Evolutionary conservation across 2,329 filamentous ascomycete species (phyloP), one percentile per base, ranked within the genome.

Genomic region (Monosporascus sp.): DNA sequence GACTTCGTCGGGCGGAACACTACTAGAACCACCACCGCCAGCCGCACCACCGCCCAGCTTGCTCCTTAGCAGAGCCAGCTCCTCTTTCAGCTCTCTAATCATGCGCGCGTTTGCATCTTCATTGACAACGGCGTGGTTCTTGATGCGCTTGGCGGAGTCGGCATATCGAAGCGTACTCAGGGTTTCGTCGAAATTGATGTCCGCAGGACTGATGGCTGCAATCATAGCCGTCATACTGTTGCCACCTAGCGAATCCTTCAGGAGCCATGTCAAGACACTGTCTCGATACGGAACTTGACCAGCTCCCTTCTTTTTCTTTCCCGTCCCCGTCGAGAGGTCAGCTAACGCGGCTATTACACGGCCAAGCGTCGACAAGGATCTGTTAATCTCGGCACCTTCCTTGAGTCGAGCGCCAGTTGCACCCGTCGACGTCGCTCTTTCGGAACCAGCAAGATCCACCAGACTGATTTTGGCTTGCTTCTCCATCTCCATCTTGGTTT

Each of bases 191-290:
- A 96, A 97, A 72, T 99, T 99, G 75, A 97, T 97, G 72, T 99
- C 94, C 51, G 94, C 94, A 4, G 94, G 94, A 65, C 92, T 97
- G 67, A 99, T 97, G 50, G 93, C 93, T 49, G 94, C 95, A 78
- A 99, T 99, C 95, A 99, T 99, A 54, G 94, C 94, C 24, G 94
- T 99, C 89, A 97, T 93, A 70, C 93, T 97, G 78, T 99, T 99
- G 65, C 94, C 94, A 68, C 94, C 94, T 6, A 99, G 74, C 4
- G 93, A 97, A 70, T 99, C 95, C 68, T 99, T 99, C 60, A 99
- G 73, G 45, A 99, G 75, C 94, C 94, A 99, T 1, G 94, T 99
- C 60, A 99, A 74, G 48, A 99, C 85, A 66, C 90, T 96, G 75
- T 99, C 95, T 81, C 94, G 88, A 69, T 99, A 99, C 1, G 94